Conservation (phyloP, 495 filamentous ascomycete species). For the Penicillium psychrofluorescens region DNA sequence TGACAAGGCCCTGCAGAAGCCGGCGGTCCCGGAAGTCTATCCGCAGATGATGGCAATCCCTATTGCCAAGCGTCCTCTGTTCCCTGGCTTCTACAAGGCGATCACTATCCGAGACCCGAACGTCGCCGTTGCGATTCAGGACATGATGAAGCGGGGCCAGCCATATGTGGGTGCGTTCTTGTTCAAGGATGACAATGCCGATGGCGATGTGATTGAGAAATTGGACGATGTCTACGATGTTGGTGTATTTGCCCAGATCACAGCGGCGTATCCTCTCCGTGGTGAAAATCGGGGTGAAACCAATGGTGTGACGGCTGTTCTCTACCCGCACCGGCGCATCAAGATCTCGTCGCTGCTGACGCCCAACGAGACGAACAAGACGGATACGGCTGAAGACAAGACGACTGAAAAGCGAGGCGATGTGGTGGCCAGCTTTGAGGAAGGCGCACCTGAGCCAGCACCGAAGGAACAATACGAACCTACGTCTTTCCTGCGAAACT, state of each 20-base stretch:
- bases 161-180: constrained; percentile 96
- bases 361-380: constrained; percentile 42
- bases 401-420: constrained; percentile 73
- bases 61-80: constrained; percentile 90
- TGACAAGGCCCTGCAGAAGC: constrained; percentile 76
- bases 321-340: constrained; percentile 94
- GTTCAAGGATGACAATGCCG: constrained; percentile 90
- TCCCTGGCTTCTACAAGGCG: constrained; percentile 98
- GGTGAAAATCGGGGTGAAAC: constrained; percentile 76
- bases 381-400: constrained; percentile 47
- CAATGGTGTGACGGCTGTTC: constrained; percentile 74
- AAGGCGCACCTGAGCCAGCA: constrained; percentile 41
- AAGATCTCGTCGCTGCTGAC: constrained; percentile 76
- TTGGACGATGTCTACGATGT: constrained; percentile 87
- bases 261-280: constrained; percentile 82
- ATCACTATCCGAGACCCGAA: constrained; percentile 89
- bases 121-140: constrained; percentile 82
- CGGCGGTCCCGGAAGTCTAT: constrained; percentile 86
- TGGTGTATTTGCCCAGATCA: constrained; percentile 96
- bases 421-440: constrained; percentile 96
- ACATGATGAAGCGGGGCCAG: constrained; percentile 97
- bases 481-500: constrained; percentile 84
- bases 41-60: constrained; percentile 98
- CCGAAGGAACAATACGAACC: constrained; percentile 67
- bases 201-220: constrained; percentile 84